phyloP scores from a whole-genome alignment of 169 alveolate genomes.

The Cryptosporidium ubiquitum region DNA sequence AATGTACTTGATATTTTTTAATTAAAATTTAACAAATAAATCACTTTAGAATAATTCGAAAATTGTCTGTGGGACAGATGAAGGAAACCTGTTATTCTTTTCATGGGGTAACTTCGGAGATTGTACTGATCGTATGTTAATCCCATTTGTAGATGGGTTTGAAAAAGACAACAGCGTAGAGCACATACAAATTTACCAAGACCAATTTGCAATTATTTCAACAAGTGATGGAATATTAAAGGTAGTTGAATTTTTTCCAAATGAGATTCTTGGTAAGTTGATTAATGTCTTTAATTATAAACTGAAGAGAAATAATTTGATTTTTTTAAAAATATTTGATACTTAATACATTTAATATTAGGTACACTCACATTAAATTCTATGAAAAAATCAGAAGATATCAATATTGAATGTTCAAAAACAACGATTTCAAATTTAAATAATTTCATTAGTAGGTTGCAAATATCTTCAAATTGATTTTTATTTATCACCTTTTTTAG shows the following conservation, averaged over 20 bases:
- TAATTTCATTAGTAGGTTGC: conserved; percentile 51
- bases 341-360: background rate
- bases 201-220: conserved; percentile 53
- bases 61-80: conserved; percentile 72
- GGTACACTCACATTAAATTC: conserved; percentile 58
- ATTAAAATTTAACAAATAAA: background rate
- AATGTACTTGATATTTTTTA: background rate
- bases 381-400: background rate
- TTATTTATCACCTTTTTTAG: background rate
- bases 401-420: conserved; percentile 53
- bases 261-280: conserved; percentile 63
- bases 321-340: background rate
- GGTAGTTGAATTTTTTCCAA: conserved; percentile 53
- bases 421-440: conserved; percentile 35
- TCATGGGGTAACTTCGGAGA: conserved; percentile 74
- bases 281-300: background rate
- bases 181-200: conserved; percentile 41
- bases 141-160: conserved; percentile 69
- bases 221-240: conserved; percentile 72
- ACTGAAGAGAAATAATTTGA: background rate
- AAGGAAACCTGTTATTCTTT: conserved; percentile 59
- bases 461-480: background rate
- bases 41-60: conserved; percentile 39
- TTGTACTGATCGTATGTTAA: conserved; percentile 69
- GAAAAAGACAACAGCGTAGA: conserved; percentile 68